Evolutionary conservation across 371 early-diverging fungal genomes (phyloP).

Genomic region (Mortierella sp.): DNA sequence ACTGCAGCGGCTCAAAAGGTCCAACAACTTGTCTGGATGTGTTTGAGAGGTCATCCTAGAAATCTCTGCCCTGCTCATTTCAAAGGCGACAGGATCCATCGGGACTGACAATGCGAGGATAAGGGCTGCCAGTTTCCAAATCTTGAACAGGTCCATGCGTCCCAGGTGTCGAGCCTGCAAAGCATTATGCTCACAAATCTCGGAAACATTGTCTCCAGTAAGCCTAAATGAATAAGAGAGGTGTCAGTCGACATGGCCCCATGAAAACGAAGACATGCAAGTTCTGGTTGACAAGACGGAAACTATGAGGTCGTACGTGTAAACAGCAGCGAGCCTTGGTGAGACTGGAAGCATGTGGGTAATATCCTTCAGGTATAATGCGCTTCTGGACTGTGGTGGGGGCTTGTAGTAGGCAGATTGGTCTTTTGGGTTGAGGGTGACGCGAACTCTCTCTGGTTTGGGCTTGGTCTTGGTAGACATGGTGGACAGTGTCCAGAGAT

Average conservation of each 20-base stretch:
- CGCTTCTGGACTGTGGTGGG: slow-evolving; percentile 28
- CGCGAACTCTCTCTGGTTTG: slow-evolving; percentile 41
- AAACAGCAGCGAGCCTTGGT: slow-evolving; percentile 48
- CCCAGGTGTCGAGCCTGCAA: slow-evolving; percentile 48
- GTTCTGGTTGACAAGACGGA: neutral
- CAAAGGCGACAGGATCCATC: slow-evolving; percentile 51
- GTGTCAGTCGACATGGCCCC: neutral
- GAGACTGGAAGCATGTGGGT: slow-evolving; percentile 54
- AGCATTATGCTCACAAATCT: slow-evolving; percentile 52
- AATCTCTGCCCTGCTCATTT: slow-evolving; percentile 46
- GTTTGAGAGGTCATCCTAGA: slow-evolving; percentile 46
- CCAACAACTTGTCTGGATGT: slow-evolving; percentile 42
- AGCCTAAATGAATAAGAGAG: slow-evolving; percentile 12
- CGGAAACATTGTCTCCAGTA: slow-evolving; percentile 50
- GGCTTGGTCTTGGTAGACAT: slow-evolving; percentile 32
- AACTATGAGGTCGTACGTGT: slow-evolving; percentile 41
- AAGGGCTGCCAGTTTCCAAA: slow-evolving; percentile 48
- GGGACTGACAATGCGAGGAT: slow-evolving; percentile 50
- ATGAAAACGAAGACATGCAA: neutral
- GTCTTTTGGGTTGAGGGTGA: slow-evolving; percentile 39
- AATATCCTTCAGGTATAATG: slow-evolving; percentile 48
- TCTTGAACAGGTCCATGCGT: slow-evolving; percentile 51
- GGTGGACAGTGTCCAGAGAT: slow-evolving; percentile 46
- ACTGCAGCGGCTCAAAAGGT: slow-evolving; percentile 38
- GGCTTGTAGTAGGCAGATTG: slow-evolving; percentile 40